Evolutionary conservation across 2,329 filamentous ascomycete species (phyloP).

Genomic region (Hirsutella thompsonii): DNA sequence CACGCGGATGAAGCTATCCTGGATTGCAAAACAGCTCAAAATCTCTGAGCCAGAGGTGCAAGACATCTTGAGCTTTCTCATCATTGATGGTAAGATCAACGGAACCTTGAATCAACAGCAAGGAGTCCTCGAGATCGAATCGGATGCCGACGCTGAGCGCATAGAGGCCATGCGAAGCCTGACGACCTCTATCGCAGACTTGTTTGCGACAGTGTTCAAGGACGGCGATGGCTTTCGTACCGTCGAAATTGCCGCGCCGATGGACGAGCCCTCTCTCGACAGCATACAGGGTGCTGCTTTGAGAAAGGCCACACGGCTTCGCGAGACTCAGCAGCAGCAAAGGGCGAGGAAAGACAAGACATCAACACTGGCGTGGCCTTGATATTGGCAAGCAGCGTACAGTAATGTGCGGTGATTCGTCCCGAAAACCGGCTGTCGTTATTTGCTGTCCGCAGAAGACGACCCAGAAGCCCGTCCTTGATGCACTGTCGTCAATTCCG

Average conservation of each 20-base stretch:
- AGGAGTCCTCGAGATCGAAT: conserved; percentile 71
- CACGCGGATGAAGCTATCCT: conserved; percentile 76
- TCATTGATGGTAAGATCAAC: conserved; percentile 75
- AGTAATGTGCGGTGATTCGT: no score
- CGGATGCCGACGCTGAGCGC: conserved; percentile 59
- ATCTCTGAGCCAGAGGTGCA: conserved; percentile 79
- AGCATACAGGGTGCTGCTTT: conserved; percentile 7
- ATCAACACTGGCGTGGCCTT: background rate
- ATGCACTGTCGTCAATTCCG: no score
- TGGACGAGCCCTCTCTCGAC: conserved; percentile 17
- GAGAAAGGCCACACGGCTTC: conserved; percentile 3
- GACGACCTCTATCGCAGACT: conserved; percentile 51
- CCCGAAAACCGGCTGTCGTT: no score
- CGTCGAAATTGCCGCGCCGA: conserved; percentile 9
- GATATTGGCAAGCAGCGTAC: no score
- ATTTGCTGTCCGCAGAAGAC: no score
- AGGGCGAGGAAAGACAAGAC: background rate
- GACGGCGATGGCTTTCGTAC: conserved; percentile 59
- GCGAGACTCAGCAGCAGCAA: conserved; percentile 1
- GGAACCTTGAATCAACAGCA: conserved; percentile 83
- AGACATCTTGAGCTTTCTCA: conserved; percentile 91
- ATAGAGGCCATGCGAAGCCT: conserved; percentile 61
- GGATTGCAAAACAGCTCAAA: conserved; percentile 79
- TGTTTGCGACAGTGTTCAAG: conserved; percentile 63
- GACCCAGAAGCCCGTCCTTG: no score